Evolutionary conservation across 768 basidiomycete species (phyloP), one percentile per base, ranked within the genome.

Genomic region (Lactarius psammicola): DNA sequence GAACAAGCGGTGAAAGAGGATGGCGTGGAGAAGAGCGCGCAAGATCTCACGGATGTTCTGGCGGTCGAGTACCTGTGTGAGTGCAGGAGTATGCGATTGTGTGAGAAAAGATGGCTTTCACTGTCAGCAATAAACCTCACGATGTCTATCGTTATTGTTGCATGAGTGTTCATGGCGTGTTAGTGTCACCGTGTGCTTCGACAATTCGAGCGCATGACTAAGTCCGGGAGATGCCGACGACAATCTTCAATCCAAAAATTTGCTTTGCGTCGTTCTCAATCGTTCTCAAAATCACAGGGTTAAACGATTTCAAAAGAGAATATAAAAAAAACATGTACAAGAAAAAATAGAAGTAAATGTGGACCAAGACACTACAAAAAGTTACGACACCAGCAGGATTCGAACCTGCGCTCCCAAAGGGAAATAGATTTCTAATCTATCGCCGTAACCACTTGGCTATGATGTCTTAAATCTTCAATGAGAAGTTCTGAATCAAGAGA

Each of bases 1-100:
- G 72, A 94, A 91, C 23, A 92, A 79, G 9, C 92, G 84, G 72
- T 94, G 92, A 73, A 94, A 94, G 18, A 94, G 78, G 56, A 94
- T 88, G 0, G 90, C 80, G 71, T 94, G 92, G n/a, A 94, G 81
- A 60, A 92, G 79, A 3, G 85, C 91, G 62, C 82, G 83, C 7
- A 94, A 82, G 53, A 88, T 89, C 69, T 93, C 91, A 74, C 86
- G 88, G 42, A 85, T 82, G 20, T 83, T 87, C 58, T 81, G 82
- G 30, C 91, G 84, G 75, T 93, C 92, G 58, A 93, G 79, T 54
- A 85, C 80, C 91, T 92, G 70, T 69, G 26, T 17, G 23, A n/a
- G n/a, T 49, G 46, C 23, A 13, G 11, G n/a, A 6, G 46, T n/a
- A n/a, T n/a, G n/a, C n/a, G n/a, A n/a, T n/a, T n/a, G n/a, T 23